Evolutionary conservation across 805 yeast species (phyloP).

Genomic region (Saturnispora serradocipensis): DNA sequence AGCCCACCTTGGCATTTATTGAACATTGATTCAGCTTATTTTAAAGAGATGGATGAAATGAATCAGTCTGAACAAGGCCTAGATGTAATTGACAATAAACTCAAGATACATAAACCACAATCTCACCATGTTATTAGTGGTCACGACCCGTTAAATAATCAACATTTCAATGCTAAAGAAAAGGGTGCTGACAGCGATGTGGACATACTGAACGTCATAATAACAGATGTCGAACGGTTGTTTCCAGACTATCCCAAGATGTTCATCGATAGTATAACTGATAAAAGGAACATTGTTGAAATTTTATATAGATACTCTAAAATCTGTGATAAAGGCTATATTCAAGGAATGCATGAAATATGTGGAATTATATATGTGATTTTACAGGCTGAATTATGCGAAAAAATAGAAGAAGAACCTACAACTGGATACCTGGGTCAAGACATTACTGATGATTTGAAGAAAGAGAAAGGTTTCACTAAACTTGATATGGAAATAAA

Average conservation of each 20-base stretch:
- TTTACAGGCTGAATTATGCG: slow-evolving; percentile 30
- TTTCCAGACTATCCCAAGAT: slow-evolving; percentile 34
- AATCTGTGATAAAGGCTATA: slow-evolving; percentile 31
- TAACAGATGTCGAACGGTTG: slow-evolving; percentile 43
- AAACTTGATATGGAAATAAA: slow-evolving; percentile 29
- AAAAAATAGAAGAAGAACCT: slow-evolving; percentile 13
- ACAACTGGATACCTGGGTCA: slow-evolving; percentile 14
- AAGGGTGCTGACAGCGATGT: slow-evolving; percentile 19
- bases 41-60: slow-evolving; percentile 12
- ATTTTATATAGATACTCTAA: slow-evolving; percentile 42
- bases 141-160: slow-evolving; percentile 10
- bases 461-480: neutral
- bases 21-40: slow-evolving; percentile 19
- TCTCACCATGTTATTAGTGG: neutral
- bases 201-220: slow-evolving; percentile 34
- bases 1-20: slow-evolving; percentile 29
- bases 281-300: slow-evolving; percentile 29
- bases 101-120: slow-evolving; percentile 7
- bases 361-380: slow-evolving; percentile 39
- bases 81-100: slow-evolving; percentile 20
- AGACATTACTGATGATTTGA: slow-evolving; percentile 9
- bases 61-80: neutral
- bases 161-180: neutral
- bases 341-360: slow-evolving; percentile 49
- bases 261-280: slow-evolving; percentile 23